Base-by-base conservation (phyloP, 192 early-diverging fungal genomes). In the Obelidium mucronatum region DNA sequence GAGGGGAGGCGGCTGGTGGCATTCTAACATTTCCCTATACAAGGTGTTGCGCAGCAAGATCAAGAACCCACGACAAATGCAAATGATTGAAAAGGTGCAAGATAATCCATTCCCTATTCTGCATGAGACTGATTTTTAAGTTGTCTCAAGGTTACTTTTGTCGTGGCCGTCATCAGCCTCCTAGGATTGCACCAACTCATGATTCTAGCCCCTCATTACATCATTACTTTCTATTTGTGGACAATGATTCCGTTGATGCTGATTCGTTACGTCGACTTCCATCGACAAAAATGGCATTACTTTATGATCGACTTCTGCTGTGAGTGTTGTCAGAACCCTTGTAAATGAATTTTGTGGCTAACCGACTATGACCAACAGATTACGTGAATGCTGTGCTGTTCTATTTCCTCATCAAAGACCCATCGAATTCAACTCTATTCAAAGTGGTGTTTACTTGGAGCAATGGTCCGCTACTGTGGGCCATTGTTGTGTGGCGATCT, bases 251-350 rank as follows among this genome's bases (percentile, higher is more conserved):
- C 72, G 17, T 37, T 74, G 0, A 74, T 74, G 72, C 1, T 74
- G 13, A 48, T 74, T 2, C 56, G 72, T n/a, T 74, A 74, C 59
- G 72, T 74, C 24, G 72, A 74, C 22, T 74, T 74, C 37, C 72
- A 74, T 35, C 56, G 72, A 8, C 15, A 34, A 8, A 74, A 74
- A 62, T 74, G 72, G 72, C 72, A 74, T 42, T 74, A 74, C 59
- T 74, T 74, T 39, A 4, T 74, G 8, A n/a, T 74, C 17, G 72
- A 74, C 59, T 74, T 74, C 28, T 74, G 72, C 72, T 74, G 72
- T 74, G 31, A 62, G 56, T 44, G 5, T 44, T 44, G 42, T 44
- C 17, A 44, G 42, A 44, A 5, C 17, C 42, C n/a, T n/a, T n/a
- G n/a, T n/a, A n/a, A n/a, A n/a, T n/a, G n/a, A n/a, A n/a, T n/a